A percentile compares a stretch with the other conserved stretches of the same genome.
phyloP scores from a whole-genome alignment of 371 early-diverging fungal species.

The Apophysomyces ossiformis region DNA sequence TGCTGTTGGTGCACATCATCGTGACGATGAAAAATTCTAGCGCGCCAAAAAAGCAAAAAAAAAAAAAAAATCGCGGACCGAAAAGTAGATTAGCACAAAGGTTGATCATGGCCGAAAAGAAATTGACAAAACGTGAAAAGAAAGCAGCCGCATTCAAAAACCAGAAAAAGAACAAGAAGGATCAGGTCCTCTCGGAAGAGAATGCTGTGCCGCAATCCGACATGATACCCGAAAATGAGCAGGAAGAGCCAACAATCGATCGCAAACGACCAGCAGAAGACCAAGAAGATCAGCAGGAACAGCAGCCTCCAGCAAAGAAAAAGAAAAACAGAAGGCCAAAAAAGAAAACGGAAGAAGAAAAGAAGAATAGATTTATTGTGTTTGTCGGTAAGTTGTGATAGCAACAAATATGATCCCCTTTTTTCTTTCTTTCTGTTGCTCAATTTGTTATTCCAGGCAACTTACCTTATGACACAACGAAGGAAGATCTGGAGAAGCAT shows the following conservation, averaged over 20 bases:
- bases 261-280: constrained; percentile 22
- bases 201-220: constrained; percentile 55
- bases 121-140: constrained; percentile 70
- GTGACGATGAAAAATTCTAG: too few species aligned
- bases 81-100: not conserved
- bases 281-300: constrained; percentile 20
- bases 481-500: constrained; percentile 66
- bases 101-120: constrained; percentile 47
- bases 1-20: too few species aligned
- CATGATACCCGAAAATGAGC: constrained; percentile 22
- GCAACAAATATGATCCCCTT: not conserved
- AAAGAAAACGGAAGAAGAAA: constrained; percentile 29
- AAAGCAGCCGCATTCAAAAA: constrained; percentile 69
- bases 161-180: constrained; percentile 53
- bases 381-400: constrained; percentile 64
- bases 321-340: constrained; percentile 22
- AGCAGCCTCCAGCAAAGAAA: constrained; percentile 16
- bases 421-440: not conserved
- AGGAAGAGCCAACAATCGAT: constrained; percentile 20
- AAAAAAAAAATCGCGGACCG: too few species aligned
- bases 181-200: constrained; percentile 28
- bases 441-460: constrained; percentile 49
- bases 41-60: too few species aligned
- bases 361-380: constrained; percentile 60
- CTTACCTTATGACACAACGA: constrained; percentile 68